phyloP scores from a whole-genome alignment of 768 basidiomycete species.

The Podaxis carcinomalis region DNA sequence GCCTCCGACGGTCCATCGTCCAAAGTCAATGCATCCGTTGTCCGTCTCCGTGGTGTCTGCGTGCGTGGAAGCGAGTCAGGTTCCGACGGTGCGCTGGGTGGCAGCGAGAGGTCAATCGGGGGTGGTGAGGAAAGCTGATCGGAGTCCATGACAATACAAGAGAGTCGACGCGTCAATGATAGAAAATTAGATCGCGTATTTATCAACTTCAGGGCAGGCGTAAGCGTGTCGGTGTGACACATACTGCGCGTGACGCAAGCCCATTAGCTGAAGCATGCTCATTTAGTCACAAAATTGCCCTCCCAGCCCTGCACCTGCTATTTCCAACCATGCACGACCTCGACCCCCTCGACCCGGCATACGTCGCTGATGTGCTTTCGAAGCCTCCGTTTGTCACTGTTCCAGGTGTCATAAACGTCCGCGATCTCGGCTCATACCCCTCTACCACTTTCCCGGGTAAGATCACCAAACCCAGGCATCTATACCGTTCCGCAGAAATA shows the following conservation, averaged over 20 bases:
- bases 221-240: slow-evolving; percentile 31
- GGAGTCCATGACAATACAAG: slow-evolving; percentile 41
- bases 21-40: slow-evolving; percentile 51
- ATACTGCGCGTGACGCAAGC: slow-evolving; percentile 7
- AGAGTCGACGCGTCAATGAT: slow-evolving; percentile 28
- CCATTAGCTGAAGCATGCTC: neutral
- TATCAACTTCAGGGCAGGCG: slow-evolving; percentile 33
- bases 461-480: slow-evolving; percentile 50
- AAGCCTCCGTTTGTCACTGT: slow-evolving; percentile 66
- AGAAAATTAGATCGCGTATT: slow-evolving; percentile 25
- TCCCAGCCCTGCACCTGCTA: neutral
- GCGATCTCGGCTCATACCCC: slow-evolving; percentile 66
- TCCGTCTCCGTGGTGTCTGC: slow-evolving; percentile 36
- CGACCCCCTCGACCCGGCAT: slow-evolving; percentile 61
- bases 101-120: slow-evolving; percentile 46
- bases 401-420: slow-evolving; percentile 71
- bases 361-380: slow-evolving; percentile 62
- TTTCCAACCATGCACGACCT: slow-evolving; percentile 39
- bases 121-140: slow-evolving; percentile 58
- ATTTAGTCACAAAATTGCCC: neutral
- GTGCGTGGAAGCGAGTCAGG: slow-evolving; percentile 27
- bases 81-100: slow-evolving; percentile 45
- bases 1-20: slow-evolving; percentile 36
- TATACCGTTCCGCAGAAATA: slow-evolving; percentile 71
- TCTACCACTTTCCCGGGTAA: slow-evolving; percentile 41